Conservation (phyloP, 108 stramenopile species). For the Chaetoceros muelleri region DNA sequence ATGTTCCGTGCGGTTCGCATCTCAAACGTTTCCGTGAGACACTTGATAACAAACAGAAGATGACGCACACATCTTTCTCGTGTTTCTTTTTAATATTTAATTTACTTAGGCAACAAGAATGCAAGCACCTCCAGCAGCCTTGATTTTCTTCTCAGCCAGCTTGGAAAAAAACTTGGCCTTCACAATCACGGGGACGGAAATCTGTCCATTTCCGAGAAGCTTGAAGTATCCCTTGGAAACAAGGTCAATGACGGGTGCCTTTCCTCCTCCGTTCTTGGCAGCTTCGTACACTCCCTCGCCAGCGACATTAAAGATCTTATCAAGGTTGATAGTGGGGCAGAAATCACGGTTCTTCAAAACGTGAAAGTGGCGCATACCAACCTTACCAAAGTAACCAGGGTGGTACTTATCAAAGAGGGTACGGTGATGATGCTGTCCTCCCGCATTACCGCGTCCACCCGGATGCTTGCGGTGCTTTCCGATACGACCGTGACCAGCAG, state of each 20-base stretch:
- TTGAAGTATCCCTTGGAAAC: slow-evolving; percentile 95
- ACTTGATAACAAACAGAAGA: background rate
- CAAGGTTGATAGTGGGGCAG: slow-evolving; percentile 95
- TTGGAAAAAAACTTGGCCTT: slow-evolving; percentile 99
- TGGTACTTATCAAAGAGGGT: slow-evolving; percentile 98
- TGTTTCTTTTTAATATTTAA: background rate
- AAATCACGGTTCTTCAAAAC: slow-evolving; percentile 81
- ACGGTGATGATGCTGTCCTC: slow-evolving; percentile 99
- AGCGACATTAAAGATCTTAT: slow-evolving; percentile 96
- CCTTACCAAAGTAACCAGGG: slow-evolving; percentile 99
- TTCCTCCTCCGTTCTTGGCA: slow-evolving; percentile 88
- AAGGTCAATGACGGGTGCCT: slow-evolving; percentile 99
- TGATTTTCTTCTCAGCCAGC: slow-evolving; percentile 99
- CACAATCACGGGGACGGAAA: slow-evolving; percentile 95
- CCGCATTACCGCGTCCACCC: slow-evolving; percentile 99
- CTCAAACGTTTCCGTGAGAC: background rate
- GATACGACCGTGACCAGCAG: slow-evolving; percentile 97
- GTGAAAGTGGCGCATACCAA: slow-evolving; percentile 99
- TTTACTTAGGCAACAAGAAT: slow-evolving; percentile 58
- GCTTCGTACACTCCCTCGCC: slow-evolving; percentile 94
- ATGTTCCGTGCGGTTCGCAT: background rate
- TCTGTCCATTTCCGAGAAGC: slow-evolving; percentile 98
- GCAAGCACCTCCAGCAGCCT: slow-evolving; percentile 97
- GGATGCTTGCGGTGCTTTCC: slow-evolving; percentile 99
- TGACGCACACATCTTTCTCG: background rate